phyloP scores from a whole-genome alignment of 306 rosid species.

The Medicago lupulina region DNA sequence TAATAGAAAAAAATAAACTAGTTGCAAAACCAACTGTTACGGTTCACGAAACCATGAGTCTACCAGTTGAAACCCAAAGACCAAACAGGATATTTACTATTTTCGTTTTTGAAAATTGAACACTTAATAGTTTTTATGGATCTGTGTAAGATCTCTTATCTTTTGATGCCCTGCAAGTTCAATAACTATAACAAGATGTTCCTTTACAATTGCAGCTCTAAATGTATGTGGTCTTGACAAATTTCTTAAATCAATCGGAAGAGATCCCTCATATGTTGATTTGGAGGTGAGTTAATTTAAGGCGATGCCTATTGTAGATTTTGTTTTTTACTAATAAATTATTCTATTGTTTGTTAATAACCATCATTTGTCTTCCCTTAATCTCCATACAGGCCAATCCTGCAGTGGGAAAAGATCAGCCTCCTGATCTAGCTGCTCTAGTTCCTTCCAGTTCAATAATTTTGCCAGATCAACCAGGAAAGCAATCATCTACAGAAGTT shows the following conservation, averaged over 20 bases:
- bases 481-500: constrained; percentile 55
- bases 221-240: constrained; percentile 66
- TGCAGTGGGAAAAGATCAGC: constrained; percentile 86
- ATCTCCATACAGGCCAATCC: constrained; percentile 77
- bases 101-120: constrained; percentile 4
- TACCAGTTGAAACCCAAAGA: constrained; percentile 30
- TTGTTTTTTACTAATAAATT: background rate
- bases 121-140: constrained; percentile 4
- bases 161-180: constrained; percentile 16
- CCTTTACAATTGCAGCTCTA: constrained; percentile 63
- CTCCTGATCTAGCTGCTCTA: constrained; percentile 91
- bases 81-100: constrained; percentile 20
- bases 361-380: constrained; percentile 14
- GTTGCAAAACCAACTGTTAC: background rate
- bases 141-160: constrained; percentile 6
- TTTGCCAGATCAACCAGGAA: constrained; percentile 62
- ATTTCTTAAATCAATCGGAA: constrained; percentile 79
- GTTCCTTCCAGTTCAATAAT: constrained; percentile 64
- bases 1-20: background rate
- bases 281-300: constrained; percentile 74
- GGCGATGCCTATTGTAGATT: constrained; percentile 16
- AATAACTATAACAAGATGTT: constrained; percentile 19
- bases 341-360: background rate
- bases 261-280: constrained; percentile 84
- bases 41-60: constrained; percentile 29